These are phyloP conservation scores for Phytopythium aichiense DNA, from an alignment of 352 stramenopile genomes.

Conservation along the genomic window DNA sequence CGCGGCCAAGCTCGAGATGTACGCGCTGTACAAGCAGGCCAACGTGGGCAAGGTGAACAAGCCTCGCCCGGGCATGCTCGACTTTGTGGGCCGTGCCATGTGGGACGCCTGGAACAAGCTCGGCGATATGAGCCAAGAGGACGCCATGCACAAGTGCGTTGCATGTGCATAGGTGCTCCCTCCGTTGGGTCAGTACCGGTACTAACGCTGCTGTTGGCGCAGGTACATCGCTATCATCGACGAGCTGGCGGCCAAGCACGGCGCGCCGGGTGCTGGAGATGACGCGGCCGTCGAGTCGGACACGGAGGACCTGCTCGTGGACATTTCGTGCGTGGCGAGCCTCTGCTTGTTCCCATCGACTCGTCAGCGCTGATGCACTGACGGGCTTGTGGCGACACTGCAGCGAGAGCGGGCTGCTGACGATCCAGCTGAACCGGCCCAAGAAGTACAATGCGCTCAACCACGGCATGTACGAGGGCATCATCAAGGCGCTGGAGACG, in stretches of 20 bases:
- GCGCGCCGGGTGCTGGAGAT: slow-evolving; percentile 13
- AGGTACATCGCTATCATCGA: slow-evolving; percentile 77
- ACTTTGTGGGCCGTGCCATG: slow-evolving; percentile 80
- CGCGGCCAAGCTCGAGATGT: slow-evolving; percentile 75
- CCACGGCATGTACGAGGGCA: slow-evolving; percentile 74
- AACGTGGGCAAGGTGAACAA: slow-evolving; percentile 59
- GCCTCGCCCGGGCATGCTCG: slow-evolving; percentile 66
- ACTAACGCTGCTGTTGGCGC: not conserved
- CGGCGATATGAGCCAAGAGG: slow-evolving; percentile 57
- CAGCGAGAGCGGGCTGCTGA: slow-evolving; percentile 57
- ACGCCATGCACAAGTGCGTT: slow-evolving; percentile 49
- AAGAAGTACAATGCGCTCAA: slow-evolving; percentile 88
- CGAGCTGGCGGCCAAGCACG: slow-evolving; percentile 43
- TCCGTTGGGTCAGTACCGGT: not conserved
- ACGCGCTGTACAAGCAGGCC: slow-evolving; percentile 83
- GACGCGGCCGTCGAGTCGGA: slow-evolving; percentile 11
- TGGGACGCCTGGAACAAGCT: slow-evolving; percentile 78
- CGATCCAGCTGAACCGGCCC: slow-evolving; percentile 76
- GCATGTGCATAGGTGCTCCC: no score
- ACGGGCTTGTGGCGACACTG: not conserved
- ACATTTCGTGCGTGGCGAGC: slow-evolving; percentile 34
- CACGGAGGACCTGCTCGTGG: slow-evolving; percentile 51
- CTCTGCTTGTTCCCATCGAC: no score
- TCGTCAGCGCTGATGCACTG: not conserved
- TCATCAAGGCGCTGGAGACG: slow-evolving; percentile 63